Base-by-base conservation (phyloP, 192 early-diverging fungal species). In the Coemansia sp. region DNA sequence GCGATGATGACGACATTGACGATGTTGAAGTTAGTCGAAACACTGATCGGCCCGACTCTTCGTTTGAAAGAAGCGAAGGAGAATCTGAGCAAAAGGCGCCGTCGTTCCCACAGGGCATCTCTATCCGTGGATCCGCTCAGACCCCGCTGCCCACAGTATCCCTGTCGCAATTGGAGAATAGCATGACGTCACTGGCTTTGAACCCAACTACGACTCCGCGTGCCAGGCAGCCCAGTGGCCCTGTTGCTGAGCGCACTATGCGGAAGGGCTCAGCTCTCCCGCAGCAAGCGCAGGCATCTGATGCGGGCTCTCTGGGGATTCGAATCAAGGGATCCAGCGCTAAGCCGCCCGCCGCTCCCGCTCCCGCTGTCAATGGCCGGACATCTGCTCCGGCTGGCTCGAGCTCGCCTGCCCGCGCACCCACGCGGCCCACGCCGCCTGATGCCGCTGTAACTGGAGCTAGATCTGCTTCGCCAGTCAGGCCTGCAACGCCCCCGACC, bases 121-220 rank as follows among this genome's bases (percentile, higher is more conserved):
- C 72, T 8, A 59, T 69, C n/a, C 77, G 77, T 20, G 69, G 77
- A 9, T 33, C 68, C 13, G 65, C 77, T 6, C 60, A 62, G 34
- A 61, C 37, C 39, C 47, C 53, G 1, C 56, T 25, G 20, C 53
- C 25, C 7, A 26, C 52, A 33, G 35, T 28, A 38, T 16, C 52
- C 8, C 13, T 25, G 2, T 41, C 36, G 28, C 53, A 59, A 14
- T 25, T 25, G 48, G 25, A 61, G 6, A 50, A 23, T 20, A 33
- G 42, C n/a, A 41, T 62, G 68, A 20, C 61, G 16, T 58, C 68
- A 16, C 48, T 68, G 18, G 61, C 41, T 23, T 18, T 45, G 1
- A 61, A 73, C 26, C 59, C 63, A 43, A 43, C 42, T 1, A 39
- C 31, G 2, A 36, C 59, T 20, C 56, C 69, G 25, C 69, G 57